These are phyloP conservation scores for Cladochytrium tenue DNA, from an alignment of 371 early-diverging fungal genomes.

Conservation along the genomic window DNA sequence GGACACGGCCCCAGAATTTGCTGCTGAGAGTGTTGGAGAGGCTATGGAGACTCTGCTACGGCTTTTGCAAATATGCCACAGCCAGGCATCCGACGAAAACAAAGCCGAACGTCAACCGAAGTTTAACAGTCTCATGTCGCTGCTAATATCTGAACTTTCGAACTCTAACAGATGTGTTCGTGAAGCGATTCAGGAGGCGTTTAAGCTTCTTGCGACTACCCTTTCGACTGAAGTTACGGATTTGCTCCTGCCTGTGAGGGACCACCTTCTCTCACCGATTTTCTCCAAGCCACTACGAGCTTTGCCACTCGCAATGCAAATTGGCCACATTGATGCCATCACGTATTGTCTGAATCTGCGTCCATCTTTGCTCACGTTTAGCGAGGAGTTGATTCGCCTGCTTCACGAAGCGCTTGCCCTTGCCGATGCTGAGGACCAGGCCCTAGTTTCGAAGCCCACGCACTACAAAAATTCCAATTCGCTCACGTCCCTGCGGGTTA, in stretches of 20 bases:
- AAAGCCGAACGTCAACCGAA: conserved; percentile 28
- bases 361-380: conserved; percentile 87
- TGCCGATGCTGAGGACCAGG: conserved; percentile 97
- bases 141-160: conserved; percentile 88
- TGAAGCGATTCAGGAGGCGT: conserved; percentile 80
- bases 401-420: conserved; percentile 91
- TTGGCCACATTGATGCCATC: conserved; percentile 96
- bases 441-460: conserved; percentile 78
- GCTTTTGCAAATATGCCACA: conserved; percentile 77
- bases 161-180: conserved; percentile 89
- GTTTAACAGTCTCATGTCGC: conserved; percentile 66
- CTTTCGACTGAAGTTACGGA: conserved; percentile 80
- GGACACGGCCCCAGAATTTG: conserved; percentile 82
- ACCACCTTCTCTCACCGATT: conserved; percentile 88
- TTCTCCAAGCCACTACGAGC: conserved; percentile 96
- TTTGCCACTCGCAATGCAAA: conserved; percentile 93
- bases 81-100: conserved; percentile 19
- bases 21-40: conserved; percentile 72
- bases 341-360: conserved; percentile 91
- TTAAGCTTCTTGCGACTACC: conserved; percentile 78
- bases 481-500: conserved; percentile 84
- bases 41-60: conserved; percentile 76
- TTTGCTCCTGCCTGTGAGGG: conserved; percentile 80
- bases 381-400: conserved; percentile 87
- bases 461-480: conserved; percentile 82